These are phyloP conservation scores for Cystobasidiaceae sp. DNA, from an alignment of 1,284 basidiomycete genomes.

Conservation along the genomic window DNA sequence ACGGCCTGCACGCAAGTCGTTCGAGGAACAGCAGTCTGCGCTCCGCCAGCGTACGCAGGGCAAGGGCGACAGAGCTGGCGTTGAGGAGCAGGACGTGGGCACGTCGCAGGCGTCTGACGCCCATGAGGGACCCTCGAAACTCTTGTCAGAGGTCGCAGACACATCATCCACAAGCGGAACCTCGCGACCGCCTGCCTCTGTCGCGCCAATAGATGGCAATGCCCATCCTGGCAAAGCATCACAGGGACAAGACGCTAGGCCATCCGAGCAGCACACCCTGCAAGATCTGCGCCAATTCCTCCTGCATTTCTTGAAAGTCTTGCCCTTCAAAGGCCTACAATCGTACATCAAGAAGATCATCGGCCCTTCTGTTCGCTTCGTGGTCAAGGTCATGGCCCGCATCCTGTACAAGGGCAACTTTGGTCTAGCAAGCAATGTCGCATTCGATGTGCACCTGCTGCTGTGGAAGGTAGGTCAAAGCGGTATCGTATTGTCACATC, in stretches of 20 bases:
- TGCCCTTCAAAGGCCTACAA: constrained; percentile 38
- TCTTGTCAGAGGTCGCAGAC: too few relatives aligned
- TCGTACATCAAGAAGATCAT: constrained; percentile 34
- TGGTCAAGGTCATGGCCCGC: constrained; percentile 37
- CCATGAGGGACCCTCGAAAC: too few relatives aligned
- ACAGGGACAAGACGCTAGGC: background rate
- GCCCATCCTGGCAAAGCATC: background rate
- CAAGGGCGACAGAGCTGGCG: background rate
- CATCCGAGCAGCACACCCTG: constrained; percentile 32
- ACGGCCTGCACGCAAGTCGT: background rate
- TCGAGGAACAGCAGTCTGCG: constrained; percentile 3
- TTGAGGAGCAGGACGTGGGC: background rate
- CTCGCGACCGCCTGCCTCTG: background rate
- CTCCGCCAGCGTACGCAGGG: background rate
- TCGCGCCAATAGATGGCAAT: background rate
- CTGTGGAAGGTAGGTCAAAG: constrained; percentile 19
- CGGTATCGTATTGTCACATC: background rate
- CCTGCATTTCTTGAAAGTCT: constrained; percentile 36
- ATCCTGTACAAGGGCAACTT: constrained; percentile 36
- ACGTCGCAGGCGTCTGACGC: background rate
- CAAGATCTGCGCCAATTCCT: constrained; percentile 37
- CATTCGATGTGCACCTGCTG: constrained; percentile 21
- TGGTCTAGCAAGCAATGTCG: constrained; percentile 30
- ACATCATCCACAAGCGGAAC: background rate
- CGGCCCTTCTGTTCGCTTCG: constrained; percentile 32